Base-by-base conservation (phyloP, 306 rosid genomes). In the Vachellia collinsii region DNA sequence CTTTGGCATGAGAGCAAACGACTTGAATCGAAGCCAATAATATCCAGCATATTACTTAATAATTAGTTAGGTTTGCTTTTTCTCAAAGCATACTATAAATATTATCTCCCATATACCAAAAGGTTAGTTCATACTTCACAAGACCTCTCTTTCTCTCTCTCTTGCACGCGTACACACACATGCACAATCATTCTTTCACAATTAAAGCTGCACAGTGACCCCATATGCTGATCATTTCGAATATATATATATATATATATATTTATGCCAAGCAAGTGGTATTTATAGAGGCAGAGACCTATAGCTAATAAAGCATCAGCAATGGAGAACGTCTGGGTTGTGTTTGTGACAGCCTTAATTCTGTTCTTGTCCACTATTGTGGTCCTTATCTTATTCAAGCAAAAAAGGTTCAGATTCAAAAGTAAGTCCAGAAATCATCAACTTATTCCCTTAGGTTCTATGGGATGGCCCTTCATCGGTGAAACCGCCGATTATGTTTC, bases 171-270 rank as follows among this genome's bases (percentile, higher is more conserved):
- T 36, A 37, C 70, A 37, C 71, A 66, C 71, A 66, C 47, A 66
- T 66, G 71, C 71, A 66, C 71, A 66, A 37, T 66, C 47, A 66
- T 66, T 17, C 7, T 66, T 37, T 17, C 71, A 66, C 71, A 64
- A 64, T 64, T 85, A 77, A 78, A 82, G 87, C 47, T 67, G 14
- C 11, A 17, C 8, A 7, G 51, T 68, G 73, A 68, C 36, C 73
- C 73, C 73, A n/a, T 68, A 68, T 39, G 73, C 17, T 68, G 51
- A 39, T 68, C 73, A 68, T 68, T 42, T 11, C 53, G 36, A 8
- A 5, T 41, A 13, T 62, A 13, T 11, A 10, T 23, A 9, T 9
- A 16, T 8, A 3, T 10, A 22, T 10, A 22, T 22, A 29, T 29
- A 29, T 29, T 19, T 42, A n/a, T 41, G 73, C 19, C 34, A 41